Evolutionary conservation across 1,139 yeast genomes (phyloP).

Genomic region (Hemisphaericaspora lyxosophila): DNA sequence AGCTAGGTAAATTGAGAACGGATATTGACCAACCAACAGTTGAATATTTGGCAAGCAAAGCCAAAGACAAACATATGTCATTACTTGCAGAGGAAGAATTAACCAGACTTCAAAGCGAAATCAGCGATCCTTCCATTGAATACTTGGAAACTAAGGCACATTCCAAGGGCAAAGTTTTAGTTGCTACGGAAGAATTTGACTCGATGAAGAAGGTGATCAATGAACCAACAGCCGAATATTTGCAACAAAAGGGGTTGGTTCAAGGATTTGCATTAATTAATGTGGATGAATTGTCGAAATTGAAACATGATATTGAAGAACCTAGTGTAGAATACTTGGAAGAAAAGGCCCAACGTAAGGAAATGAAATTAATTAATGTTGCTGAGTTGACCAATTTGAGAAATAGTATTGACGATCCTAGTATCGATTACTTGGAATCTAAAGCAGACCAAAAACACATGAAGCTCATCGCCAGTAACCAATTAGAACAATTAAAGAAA

Average conservation of each 20-base stretch:
- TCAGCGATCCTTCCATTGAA: constrained; percentile 22
- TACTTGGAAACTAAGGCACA: constrained; percentile 21
- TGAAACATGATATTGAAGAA: constrained; percentile 10
- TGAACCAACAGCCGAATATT: constrained; percentile 24
- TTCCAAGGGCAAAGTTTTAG: constrained; percentile 3
- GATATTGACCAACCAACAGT: constrained; percentile 21
- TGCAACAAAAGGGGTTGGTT: constrained; percentile 18
- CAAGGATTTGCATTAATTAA: constrained; percentile 18
- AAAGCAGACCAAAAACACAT: constrained; percentile 18
- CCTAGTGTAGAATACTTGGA: constrained; percentile 20
- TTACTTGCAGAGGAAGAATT: constrained; percentile 18
- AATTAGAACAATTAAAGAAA: constrained; percentile 12
- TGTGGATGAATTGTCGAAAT: constrained; percentile 12
- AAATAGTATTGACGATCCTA: constrained; percentile 22
- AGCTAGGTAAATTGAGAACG: constrained; percentile 17
- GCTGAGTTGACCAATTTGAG: constrained; percentile 17
- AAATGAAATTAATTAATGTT: constrained; percentile 19
- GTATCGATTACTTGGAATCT: constrained; percentile 22
- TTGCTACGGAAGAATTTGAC: background rate
- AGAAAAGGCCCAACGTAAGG: constrained; percentile 20
- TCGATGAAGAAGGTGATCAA: constrained; percentile 7
- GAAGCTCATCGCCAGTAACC: constrained; percentile 15
- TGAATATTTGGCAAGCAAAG: constrained; percentile 19
- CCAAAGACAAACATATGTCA: constrained; percentile 10
- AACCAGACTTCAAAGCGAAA: constrained; percentile 12